These are phyloP conservation scores for Adansonia rubrostipa DNA, from an alignment of 441 rosid genomes.

Conservation along the genomic window DNA sequence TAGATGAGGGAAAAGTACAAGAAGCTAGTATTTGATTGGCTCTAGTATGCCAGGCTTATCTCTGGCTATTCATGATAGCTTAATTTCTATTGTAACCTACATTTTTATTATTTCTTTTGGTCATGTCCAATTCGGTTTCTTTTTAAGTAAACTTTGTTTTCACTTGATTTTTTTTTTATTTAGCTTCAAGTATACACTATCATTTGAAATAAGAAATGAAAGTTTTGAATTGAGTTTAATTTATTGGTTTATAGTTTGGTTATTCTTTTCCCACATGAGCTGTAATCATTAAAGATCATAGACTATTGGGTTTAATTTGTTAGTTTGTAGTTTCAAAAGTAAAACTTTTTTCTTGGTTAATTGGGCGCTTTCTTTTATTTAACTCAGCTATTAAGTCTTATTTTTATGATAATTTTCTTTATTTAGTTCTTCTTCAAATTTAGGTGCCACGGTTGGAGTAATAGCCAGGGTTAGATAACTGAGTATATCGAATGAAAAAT, in stretches of 20 bases:
- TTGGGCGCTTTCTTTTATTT: conserved; percentile 15
- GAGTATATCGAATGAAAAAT: conserved; percentile 89
- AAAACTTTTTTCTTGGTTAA: background rate
- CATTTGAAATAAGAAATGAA: background rate
- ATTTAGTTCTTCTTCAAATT: conserved; percentile 88
- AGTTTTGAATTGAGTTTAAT: conserved; percentile 22
- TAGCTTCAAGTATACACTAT: background rate
- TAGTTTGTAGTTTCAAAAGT: conserved; percentile 63
- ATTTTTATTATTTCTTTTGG: conserved; percentile 84
- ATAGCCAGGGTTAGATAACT: conserved; percentile 90
- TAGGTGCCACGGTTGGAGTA: conserved; percentile 96
- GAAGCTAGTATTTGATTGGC: too few relatives aligned
- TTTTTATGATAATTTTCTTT: conserved; percentile 60
- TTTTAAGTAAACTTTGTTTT: conserved; percentile 42
- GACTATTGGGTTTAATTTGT: conserved; percentile 30
- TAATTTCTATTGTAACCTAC: conserved; percentile 74
- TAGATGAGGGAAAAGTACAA: too few relatives aligned
- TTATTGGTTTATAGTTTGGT: conserved; percentile 50
- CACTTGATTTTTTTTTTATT: conserved; percentile 13
- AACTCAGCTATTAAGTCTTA: conserved; percentile 22
- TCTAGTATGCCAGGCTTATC: conserved; percentile 44
- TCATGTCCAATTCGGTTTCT: conserved; percentile 92
- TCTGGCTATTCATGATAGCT: conserved; percentile 67
- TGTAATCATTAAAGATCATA: conserved; percentile 67
- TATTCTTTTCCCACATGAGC: conserved; percentile 85